A percentile compares a stretch with the other conserved stretches of the same genome.
phyloP scores from a whole-genome alignment of 768 basidiomycete species.

The Phaffia australis region DNA sequence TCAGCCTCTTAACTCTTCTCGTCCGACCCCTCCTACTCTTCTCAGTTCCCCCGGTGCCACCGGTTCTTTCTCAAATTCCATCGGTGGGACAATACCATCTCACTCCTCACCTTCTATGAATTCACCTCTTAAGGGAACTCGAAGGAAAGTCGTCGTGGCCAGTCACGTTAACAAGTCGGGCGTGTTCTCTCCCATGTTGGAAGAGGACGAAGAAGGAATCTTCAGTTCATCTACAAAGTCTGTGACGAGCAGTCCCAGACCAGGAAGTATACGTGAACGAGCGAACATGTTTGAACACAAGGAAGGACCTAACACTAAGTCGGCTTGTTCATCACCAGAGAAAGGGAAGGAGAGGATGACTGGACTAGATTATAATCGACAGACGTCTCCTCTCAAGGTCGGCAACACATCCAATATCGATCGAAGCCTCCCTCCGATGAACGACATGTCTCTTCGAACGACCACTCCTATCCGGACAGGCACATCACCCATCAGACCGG shows the following conservation, averaged over 20 bases:
- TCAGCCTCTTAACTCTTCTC: no score
- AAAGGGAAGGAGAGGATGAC: slow-evolving; percentile 4
- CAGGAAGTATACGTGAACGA: neutral
- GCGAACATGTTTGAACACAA: neutral
- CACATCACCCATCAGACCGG: no score
- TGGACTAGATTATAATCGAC: neutral
- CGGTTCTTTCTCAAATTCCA: no score
- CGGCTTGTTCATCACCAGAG: neutral
- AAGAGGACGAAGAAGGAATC: slow-evolving; percentile 20
- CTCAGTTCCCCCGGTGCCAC: no score
- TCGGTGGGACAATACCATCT: no score
- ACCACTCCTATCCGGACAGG: no score
- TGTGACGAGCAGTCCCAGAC: neutral
- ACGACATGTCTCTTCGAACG: no score
- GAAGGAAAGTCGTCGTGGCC: neutral
- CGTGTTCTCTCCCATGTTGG: slow-evolving; percentile 19
- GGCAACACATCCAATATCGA: neutral
- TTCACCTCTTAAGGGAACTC: no score
- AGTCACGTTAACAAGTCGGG: neutral
- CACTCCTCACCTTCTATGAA: no score
- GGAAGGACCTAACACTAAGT: neutral
- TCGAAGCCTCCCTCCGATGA: no score
- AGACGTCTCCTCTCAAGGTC: neutral
- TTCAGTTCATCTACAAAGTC: slow-evolving; percentile 1
- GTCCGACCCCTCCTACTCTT: no score